These are phyloP conservation scores for Magnusiomyces tetraspermus DNA, from an alignment of 1,139 yeast genomes.

Conservation along the genomic window DNA sequence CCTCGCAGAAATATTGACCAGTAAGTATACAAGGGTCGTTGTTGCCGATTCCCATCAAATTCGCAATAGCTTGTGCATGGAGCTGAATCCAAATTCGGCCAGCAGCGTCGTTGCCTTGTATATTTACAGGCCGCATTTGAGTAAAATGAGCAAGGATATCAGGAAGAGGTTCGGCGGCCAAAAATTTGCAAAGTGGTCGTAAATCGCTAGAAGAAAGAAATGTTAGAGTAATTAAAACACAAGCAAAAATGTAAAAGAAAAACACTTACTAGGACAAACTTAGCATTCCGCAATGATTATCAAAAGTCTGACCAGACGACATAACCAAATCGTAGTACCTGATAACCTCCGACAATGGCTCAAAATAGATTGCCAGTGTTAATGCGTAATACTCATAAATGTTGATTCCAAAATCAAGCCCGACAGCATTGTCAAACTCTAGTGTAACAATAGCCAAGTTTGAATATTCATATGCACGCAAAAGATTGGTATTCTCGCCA, in stretches of 20 bases:
- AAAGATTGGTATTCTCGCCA: constrained; percentile 32
- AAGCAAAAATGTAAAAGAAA: background rate
- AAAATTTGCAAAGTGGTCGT: constrained; percentile 27
- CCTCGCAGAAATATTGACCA: constrained; percentile 18
- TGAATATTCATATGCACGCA: constrained; percentile 35
- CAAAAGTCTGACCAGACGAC: constrained; percentile 26
- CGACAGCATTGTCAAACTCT: constrained; percentile 33
- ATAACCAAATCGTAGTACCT: constrained; percentile 27
- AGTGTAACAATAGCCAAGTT: constrained; percentile 37
- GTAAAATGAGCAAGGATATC: constrained; percentile 22
- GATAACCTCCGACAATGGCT: constrained; percentile 37
- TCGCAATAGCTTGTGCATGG: constrained; percentile 23
- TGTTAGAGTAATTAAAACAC: no score
- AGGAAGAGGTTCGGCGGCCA: constrained; percentile 27
- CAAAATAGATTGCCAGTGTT: constrained; percentile 39
- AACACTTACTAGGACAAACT: constrained; percentile 23
- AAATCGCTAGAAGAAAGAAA: constrained; percentile 21
- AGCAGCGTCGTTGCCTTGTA: constrained; percentile 22
- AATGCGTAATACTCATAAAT: constrained; percentile 40
- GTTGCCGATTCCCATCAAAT: constrained; percentile 23
- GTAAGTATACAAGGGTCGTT: constrained; percentile 22
- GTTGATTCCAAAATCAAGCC: constrained; percentile 35
- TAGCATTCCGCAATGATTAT: constrained; percentile 25
- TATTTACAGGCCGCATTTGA: constrained; percentile 22
- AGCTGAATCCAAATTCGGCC: constrained; percentile 27